A percentile compares a stretch with the other conserved stretches of the same genome.
phyloP scores from a whole-genome alignment of 495 filamentous ascomycete genomes.

The Zalerion maritima region DNA sequence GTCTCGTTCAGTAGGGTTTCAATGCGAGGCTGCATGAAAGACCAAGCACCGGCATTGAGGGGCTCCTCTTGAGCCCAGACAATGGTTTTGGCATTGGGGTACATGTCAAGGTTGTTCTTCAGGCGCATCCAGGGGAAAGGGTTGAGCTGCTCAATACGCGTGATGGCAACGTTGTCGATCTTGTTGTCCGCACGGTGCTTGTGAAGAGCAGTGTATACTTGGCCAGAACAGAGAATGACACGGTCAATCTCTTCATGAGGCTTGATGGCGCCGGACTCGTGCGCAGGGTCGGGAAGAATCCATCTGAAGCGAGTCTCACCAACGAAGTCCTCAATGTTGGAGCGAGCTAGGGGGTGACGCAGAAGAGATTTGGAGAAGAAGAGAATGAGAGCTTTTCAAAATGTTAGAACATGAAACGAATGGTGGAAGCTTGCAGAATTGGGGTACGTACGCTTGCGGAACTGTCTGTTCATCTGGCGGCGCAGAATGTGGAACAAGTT shows the following conservation, averaged over 20 bases:
- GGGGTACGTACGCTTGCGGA: conserved; percentile 78
- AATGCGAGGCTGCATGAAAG: conserved; percentile 84
- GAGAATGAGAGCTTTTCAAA: conserved; percentile 58
- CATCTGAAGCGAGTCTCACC: conserved; percentile 88
- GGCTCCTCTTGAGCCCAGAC: conserved; percentile 97
- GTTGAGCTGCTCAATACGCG: conserved; percentile 91
- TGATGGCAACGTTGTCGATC: conserved; percentile 80
- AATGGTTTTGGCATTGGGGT: conserved; percentile 91
- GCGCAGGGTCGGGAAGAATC: conserved; percentile 82
- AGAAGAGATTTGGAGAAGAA: conserved; percentile 97
- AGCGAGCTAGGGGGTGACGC: conserved; percentile 82
- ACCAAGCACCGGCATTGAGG: conserved; percentile 91
- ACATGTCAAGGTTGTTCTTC: conserved; percentile 85
- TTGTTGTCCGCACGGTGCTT: conserved; percentile 80
- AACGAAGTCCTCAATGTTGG: conserved; percentile 74
- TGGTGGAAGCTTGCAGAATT: background rate
- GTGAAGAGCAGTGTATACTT: conserved; percentile 78
- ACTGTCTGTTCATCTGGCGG: conserved; percentile 96
- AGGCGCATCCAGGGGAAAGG: conserved; percentile 98
- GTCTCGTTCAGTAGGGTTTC: conserved; percentile 91
- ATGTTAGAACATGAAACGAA: background rate
- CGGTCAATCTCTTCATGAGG: conserved; percentile 80
- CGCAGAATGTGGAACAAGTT: conserved; percentile 95
- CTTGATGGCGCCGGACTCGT: conserved; percentile 55
- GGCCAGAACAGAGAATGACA: conserved; percentile 85